phyloP scores from a whole-genome alignment of 495 filamentous ascomycete species.

The Talaromyces wortmannii region DNA sequence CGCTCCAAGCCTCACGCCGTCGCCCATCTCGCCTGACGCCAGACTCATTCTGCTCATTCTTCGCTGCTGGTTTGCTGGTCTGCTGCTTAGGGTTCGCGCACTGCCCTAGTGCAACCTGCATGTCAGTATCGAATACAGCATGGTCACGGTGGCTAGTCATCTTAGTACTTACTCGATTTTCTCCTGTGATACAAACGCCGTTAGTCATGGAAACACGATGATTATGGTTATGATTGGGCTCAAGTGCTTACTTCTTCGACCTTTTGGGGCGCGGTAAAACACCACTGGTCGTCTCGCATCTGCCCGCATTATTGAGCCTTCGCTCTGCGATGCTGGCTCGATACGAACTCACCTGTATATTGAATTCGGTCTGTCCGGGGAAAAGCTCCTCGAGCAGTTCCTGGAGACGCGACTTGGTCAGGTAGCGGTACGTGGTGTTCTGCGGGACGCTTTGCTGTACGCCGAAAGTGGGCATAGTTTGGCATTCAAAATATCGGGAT shows the following conservation, averaged over 20 bases:
- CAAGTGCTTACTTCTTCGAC: conserved; percentile 1
- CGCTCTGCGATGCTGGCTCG: too few relatives aligned
- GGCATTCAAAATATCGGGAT: background rate
- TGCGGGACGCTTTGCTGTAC: background rate
- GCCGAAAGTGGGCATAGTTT: background rate
- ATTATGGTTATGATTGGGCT: background rate
- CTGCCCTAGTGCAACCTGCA: background rate
- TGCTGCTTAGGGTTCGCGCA: background rate
- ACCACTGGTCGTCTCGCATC: conserved; percentile 6
- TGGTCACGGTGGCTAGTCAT: background rate
- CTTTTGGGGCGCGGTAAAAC: background rate
- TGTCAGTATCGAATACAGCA: background rate
- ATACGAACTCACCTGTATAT: background rate
- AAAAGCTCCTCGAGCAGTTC: conserved; percentile 24
- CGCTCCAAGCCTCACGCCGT: background rate
- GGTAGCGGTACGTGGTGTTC: conserved; percentile 13
- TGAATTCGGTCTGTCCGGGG: conserved; percentile 11
- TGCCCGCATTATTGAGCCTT: background rate
- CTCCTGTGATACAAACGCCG: background rate
- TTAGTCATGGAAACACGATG: background rate
- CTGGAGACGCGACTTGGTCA: conserved; percentile 21
- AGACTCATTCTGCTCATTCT: background rate
- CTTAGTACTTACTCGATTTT: background rate
- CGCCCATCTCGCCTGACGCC: background rate
- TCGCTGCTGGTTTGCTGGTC: background rate